Base-by-base conservation (phyloP, 352 stramenopile species). In the Pythium coloratum region DNA sequence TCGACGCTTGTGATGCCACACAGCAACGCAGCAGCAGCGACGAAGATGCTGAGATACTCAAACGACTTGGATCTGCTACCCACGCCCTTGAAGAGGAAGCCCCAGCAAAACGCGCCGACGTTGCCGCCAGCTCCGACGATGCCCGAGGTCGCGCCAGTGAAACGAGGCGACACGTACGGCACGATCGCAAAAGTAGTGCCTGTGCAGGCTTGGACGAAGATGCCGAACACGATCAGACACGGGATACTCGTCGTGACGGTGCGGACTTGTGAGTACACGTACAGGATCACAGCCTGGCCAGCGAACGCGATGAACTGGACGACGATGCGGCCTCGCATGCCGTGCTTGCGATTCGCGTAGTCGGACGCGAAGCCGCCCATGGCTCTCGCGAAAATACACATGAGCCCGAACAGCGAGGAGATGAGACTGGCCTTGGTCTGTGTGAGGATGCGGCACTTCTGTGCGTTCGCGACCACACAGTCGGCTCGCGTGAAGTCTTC, bases 381-480 rank as follows among this genome's bases (percentile, higher is more conserved):
- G 26, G 88, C 89, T 59, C 93, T 88, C 0, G 91, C 88, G 65
- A 98, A 97, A 38, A 98, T 76, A 73, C 96, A 98, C 89, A 98
- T 97, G 69, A 96, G 86, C 6, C 92, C 92, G 66, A 98, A 98
- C 47, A 97, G 88, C 34, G 91, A 97, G 1, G 92, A 90, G 72
- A 98, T 95, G 14, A 95, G 78, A 34, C 80, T 82, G 18, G 84
- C 78, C 46, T 42, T 72, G 57, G 70, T 86, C 62, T 73, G 78
- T 26, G 78, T 76, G 55, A 75, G 71, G n/a, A 67, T 65, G 36
- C 42, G 73, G 71, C 56, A 84, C 38, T 59, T 69, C 24, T 46
- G 55, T 1, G 36, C 50, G 62, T 67, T 73, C 3, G 53, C 51
- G n/a, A 62, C 59, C 1, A 83, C 67, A 34, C 81, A 89, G 55